Base-by-base conservation (phyloP, 495 filamentous ascomycete species). In the Filosporella fistucella region DNA sequence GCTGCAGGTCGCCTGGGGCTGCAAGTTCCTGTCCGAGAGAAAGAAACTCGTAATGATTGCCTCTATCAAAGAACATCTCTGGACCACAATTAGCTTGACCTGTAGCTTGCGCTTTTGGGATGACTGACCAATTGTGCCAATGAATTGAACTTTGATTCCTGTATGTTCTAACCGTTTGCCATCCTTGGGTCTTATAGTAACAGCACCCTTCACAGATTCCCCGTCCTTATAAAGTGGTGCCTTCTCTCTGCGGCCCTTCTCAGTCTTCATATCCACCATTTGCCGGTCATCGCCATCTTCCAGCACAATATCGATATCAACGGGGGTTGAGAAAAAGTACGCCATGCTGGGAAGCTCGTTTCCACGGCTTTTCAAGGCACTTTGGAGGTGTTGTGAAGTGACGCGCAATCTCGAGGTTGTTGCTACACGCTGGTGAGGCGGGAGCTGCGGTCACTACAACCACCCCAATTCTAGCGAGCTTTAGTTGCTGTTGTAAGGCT, bases 51-150 rank as follows among this genome's bases (percentile, higher is more conserved):
- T 99, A 94, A 70, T 99, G 94, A 64, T 96, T 99, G 61, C 91
- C 93, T 55, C 93, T 84, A 64, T 98, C 93, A 71, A 95, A 98
- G 75, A 96, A 98, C 91, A 98, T 98, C 66, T 98, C 91, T 91
- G 47, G 14, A 14, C 38, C 4, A n/a, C 21, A 16, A n/a, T 23
- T 34, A 26, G 14, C 28, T 14, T 30, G 26, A 12, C 37, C 24
- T 12, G 13, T 18, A n/a, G 18, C 6, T 36, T 7, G 16, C 10
- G 10, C 16, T 21, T 21, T 38, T 38, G 35, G 17, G 23, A 24
- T 30, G 14, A 53, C 49, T 11, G 47, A 93, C 90, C 91, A 75
- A 99, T 99, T 44, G 91, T 94, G 57, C 93, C 93, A 56, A 99
- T 96, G 71, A 99, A 99, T 65, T 99, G 94, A 58, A 99, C 91